A percentile compares a stretch with the other conserved stretches of the same genome.
phyloP scores from a whole-genome alignment of 1,284 basidiomycete species.

The Schizopora paradoxa region DNA sequence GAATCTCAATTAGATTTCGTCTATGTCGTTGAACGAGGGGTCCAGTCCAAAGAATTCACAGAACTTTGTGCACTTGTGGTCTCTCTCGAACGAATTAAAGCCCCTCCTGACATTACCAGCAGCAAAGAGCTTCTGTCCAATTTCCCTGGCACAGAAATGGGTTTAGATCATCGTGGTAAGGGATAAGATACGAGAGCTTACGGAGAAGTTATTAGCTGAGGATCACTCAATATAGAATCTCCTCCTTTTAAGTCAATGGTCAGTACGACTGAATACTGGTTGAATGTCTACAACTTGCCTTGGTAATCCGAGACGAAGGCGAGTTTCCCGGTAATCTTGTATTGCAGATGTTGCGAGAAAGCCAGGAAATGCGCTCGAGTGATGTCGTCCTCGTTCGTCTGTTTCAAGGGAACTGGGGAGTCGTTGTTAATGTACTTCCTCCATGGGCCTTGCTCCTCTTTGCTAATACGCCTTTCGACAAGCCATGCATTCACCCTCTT shows the following conservation, averaged over 20 bases:
- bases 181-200: constrained; percentile 12
- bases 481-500: too few species aligned
- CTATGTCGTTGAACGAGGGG: too few species aligned
- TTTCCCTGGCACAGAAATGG: neutral
- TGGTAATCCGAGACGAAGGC: constrained; percentile 30
- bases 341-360: constrained; percentile 31
- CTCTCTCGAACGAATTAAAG: constrained; percentile 14
- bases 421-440: constrained; percentile 31
- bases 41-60: constrained; percentile 21
- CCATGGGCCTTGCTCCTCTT: too few species aligned
- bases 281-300: constrained; percentile 21
- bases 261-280: neutral
- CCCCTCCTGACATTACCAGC: constrained; percentile 21
- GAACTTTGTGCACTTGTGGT: constrained; percentile 23
- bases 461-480: too few species aligned
- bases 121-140: constrained; percentile 15
- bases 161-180: neutral
- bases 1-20: too few species aligned
- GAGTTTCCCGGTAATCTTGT: constrained; percentile 22
- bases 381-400: constrained; percentile 5
- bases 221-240: constrained; percentile 22
- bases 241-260: neutral
- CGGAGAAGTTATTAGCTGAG: constrained; percentile 22
- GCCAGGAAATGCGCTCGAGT: constrained; percentile 24
- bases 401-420: constrained; percentile 11